Evolutionary conservation across 2,329 filamentous ascomycete genomes (phyloP).

Genomic region (Penicillium brevicompactum): DNA sequence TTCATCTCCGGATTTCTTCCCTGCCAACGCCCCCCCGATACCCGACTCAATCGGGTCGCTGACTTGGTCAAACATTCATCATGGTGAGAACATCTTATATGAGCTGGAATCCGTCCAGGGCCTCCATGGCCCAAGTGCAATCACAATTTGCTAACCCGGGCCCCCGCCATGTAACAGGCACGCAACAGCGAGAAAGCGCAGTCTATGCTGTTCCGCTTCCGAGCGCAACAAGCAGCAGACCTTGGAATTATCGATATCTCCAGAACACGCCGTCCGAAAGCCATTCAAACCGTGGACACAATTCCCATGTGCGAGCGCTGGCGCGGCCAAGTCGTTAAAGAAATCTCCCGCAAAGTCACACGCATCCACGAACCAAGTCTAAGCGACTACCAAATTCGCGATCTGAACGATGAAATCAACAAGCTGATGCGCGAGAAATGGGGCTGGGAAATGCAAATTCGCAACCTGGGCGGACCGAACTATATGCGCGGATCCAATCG

Average conservation of each 20-base stretch:
- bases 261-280: constrained; percentile 84
- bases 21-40: constrained; percentile 17
- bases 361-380: constrained; percentile 89
- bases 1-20: constrained; percentile 23
- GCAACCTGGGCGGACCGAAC: constrained; percentile 93
- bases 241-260: constrained; percentile 93
- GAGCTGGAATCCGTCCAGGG: neutral
- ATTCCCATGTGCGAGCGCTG: constrained; percentile 94
- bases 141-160: constrained; percentile 23
- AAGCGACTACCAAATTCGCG: constrained; percentile 96
- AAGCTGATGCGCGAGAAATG: constrained; percentile 98
- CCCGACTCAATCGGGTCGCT: constrained; percentile 13
- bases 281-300: constrained; percentile 81
- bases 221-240: constrained; percentile 93
- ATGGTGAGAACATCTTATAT: constrained; percentile 29
- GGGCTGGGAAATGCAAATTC: constrained; percentile 97
- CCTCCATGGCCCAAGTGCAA: neutral
- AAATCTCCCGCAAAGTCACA: constrained; percentile 94
- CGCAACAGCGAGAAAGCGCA: constrained; percentile 98
- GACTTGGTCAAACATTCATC: constrained; percentile 22
- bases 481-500: constrained; percentile 79
- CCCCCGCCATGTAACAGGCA: constrained; percentile 58
- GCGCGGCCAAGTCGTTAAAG: constrained; percentile 95
- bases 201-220: constrained; percentile 99
- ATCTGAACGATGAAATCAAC: constrained; percentile 99